Percentiles rank a stretch among this genome's conserved stretches.
These are phyloP conservation scores for Albifimbria verrucaria DNA, from an alignment of 2,329 filamentous ascomycete species.

Conservation along the genomic window DNA sequence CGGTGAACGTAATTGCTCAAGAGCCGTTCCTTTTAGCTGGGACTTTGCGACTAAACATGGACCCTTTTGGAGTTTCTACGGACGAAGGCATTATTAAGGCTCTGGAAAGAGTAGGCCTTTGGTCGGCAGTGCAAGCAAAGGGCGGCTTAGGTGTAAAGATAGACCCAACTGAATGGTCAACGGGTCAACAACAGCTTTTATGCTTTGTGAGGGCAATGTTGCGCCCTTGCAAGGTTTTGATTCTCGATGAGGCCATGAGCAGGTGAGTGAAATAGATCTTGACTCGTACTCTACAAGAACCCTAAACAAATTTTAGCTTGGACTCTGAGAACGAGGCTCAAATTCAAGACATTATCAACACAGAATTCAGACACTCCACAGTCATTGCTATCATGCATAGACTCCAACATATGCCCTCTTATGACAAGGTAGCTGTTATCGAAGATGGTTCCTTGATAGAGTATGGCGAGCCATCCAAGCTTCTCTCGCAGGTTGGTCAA, in stretches of 20 bases:
- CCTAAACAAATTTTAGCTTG: constrained; percentile 6
- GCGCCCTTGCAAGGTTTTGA: constrained; percentile 34
- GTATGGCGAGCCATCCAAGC: constrained; percentile 6
- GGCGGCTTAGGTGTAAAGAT: constrained; percentile 36
- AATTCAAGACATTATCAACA: constrained; percentile 10
- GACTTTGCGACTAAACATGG: constrained; percentile 44
- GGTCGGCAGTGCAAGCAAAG: constrained; percentile 31
- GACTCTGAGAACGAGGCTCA: constrained; percentile 12
- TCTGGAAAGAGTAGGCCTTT: constrained; percentile 41
- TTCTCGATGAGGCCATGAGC: constrained; percentile 41
- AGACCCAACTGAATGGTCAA: constrained; percentile 30
- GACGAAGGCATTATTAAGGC: constrained; percentile 34
- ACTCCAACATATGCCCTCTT: constrained; percentile 38
- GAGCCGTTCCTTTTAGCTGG: constrained; percentile 46
- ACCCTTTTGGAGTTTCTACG: constrained; percentile 30
- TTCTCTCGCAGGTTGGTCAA: no score
- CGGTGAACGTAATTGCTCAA: constrained; percentile 46
- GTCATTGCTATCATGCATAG: constrained; percentile 33
- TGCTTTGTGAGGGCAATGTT: constrained; percentile 45
- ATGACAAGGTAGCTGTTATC: constrained; percentile 49
- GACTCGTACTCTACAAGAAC: constrained; percentile 25
- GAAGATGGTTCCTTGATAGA: constrained; percentile 46
- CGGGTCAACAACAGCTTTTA: constrained; percentile 50
- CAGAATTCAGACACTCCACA: constrained; percentile 36
- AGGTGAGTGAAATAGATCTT: constrained; percentile 27